These are phyloP conservation scores for Cicer pinnatifidum DNA, from an alignment of 306 rosid species.

Conservation along the genomic window DNA sequence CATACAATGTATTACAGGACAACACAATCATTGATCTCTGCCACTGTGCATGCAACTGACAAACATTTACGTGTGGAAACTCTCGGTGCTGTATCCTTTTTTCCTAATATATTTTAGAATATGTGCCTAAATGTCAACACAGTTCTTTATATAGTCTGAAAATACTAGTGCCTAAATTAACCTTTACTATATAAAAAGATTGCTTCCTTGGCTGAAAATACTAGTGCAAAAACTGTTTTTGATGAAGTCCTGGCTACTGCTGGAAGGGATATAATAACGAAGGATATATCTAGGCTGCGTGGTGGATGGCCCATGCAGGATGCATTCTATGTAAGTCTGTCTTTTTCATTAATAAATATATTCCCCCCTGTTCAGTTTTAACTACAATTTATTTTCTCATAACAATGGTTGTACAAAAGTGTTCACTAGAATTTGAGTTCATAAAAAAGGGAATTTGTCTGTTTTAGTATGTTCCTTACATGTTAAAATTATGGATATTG, in stretches of 20 bases:
- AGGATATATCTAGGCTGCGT: constrained; percentile 89
- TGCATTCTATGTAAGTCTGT: constrained; percentile 82
- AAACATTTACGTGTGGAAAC: constrained; percentile 87
- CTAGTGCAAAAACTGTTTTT: constrained; percentile 79
- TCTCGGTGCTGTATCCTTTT: constrained; percentile 96
- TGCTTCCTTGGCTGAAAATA: constrained; percentile 88
- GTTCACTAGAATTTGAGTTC: not conserved
- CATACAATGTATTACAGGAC: constrained; percentile 65
- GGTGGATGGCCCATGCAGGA: constrained; percentile 99
- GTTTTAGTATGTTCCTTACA: not conserved
- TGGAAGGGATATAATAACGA: constrained; percentile 85
- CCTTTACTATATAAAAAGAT: constrained; percentile 79
- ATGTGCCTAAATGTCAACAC: constrained; percentile 2
- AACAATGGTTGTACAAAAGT: not conserved
- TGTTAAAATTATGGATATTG: not conserved
- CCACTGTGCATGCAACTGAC: constrained; percentile 73
- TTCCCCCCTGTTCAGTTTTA: constrained; percentile 1
- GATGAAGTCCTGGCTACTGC: constrained; percentile 88
- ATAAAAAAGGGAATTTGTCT: not conserved
- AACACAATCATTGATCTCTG: constrained; percentile 85
- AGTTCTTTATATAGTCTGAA: constrained; percentile 20
- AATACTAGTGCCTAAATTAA: constrained; percentile 11
- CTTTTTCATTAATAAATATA: constrained; percentile 32
- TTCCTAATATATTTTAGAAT: constrained; percentile 9
- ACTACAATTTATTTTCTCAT: constrained; percentile 23